Percentiles rank a stretch among this genome's conserved stretches.
Evolutionary conservation across 352 stramenopile genomes (phyloP).

Genomic region (Pythium plurisporium): DNA sequence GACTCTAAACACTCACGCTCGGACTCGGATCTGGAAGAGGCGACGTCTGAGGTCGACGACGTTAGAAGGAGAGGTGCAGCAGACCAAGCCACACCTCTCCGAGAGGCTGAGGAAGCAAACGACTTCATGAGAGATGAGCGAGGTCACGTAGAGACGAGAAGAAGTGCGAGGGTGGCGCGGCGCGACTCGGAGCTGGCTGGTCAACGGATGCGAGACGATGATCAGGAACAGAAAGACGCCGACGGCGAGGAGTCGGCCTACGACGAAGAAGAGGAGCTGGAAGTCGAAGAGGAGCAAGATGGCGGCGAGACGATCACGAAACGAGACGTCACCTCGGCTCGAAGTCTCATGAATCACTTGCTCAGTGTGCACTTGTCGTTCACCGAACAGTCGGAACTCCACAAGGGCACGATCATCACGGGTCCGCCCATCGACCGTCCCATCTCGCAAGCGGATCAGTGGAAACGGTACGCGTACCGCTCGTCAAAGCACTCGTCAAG

Average conservation of each 20-base stretch:
- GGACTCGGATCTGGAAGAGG: not conserved
- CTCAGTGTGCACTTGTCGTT: slow-evolving; percentile 5
- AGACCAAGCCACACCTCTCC: no score
- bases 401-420: not conserved
- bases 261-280: slow-evolving; percentile 8
- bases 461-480: slow-evolving; percentile 18
- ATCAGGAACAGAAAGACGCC: not conserved
- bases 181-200: no score
- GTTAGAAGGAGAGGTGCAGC: not conserved
- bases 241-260: slow-evolving; percentile 3
- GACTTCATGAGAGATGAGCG: no score
- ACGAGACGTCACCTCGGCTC: slow-evolving; percentile 1
- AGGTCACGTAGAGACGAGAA: no score
- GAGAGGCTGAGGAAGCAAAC: no score
- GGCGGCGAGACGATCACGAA: not conserved
- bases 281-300: slow-evolving; percentile 16
- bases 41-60: not conserved
- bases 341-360: not conserved
- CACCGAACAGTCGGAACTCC: slow-evolving; percentile 1
- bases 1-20: not conserved
- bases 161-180: no score
- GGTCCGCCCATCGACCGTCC: slow-evolving; percentile 20
- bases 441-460: slow-evolving; percentile 20
- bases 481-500: no score
- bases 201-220: no score